phyloP scores from a whole-genome alignment of 1,284 basidiomycete genomes.

The Rhodotorula sp. region DNA sequence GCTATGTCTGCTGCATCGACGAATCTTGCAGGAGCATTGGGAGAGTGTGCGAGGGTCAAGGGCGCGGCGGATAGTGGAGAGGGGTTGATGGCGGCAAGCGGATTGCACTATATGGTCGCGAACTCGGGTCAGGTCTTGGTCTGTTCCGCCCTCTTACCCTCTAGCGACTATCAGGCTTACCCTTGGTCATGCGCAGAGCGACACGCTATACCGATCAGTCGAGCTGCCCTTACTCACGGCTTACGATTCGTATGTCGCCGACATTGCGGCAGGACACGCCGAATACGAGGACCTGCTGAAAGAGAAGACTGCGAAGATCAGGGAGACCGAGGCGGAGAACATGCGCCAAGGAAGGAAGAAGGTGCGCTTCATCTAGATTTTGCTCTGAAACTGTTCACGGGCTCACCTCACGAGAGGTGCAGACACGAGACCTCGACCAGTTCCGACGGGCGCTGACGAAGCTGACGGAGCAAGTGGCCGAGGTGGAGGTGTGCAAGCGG shows the following conservation, averaged over 20 bases:
- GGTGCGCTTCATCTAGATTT: background rate
- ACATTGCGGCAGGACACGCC: slow-evolving; percentile 37
- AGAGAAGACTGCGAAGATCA: slow-evolving; percentile 41
- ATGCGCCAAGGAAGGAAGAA: slow-evolving; percentile 38
- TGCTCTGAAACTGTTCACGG: no score
- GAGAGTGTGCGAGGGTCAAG: slow-evolving; percentile 42
- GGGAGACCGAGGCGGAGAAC: slow-evolving; percentile 43
- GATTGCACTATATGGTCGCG: slow-evolving; percentile 43
- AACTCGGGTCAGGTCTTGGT: slow-evolving; percentile 41
- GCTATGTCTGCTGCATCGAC: slow-evolving; percentile 36
- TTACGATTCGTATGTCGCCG: slow-evolving; percentile 39
- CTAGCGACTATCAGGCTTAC: background rate
- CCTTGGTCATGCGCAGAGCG: slow-evolving; percentile 31
- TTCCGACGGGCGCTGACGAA: slow-evolving; percentile 42
- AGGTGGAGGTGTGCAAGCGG: slow-evolving; percentile 41
- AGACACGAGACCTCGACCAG: slow-evolving; percentile 38
- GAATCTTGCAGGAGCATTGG: slow-evolving; percentile 34
- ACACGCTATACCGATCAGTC: slow-evolving; percentile 42
- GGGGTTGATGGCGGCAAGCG: slow-evolving; percentile 39
- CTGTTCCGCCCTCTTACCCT: background rate
- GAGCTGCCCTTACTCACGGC: slow-evolving; percentile 41
- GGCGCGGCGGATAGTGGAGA: slow-evolving; percentile 41
- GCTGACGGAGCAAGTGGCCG: slow-evolving; percentile 42
- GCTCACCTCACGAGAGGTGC: background rate
- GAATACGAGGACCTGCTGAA: slow-evolving; percentile 41